Conservation (phyloP, 2,329 filamentous ascomycete genomes). For the Didymella exigua region DNA sequence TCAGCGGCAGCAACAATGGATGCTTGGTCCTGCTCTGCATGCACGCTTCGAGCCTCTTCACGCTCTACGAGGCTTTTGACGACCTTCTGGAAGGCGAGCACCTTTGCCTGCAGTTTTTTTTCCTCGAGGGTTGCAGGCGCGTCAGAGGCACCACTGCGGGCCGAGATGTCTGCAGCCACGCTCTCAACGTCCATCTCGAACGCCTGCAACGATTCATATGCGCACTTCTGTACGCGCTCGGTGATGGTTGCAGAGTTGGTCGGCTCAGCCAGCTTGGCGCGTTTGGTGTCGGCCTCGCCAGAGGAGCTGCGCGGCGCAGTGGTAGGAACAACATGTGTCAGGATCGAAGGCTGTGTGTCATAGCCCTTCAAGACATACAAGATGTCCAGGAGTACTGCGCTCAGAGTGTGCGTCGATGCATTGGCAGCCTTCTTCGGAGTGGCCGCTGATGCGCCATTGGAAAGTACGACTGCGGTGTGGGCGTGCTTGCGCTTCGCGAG, state of each 20-base stretch:
- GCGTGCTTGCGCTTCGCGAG: conserved; percentile 55
- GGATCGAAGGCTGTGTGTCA: conserved; percentile 55
- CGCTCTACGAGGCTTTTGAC: conserved; percentile 36
- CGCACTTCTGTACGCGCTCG: conserved; percentile 44
- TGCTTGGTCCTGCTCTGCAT: conserved; percentile 6
- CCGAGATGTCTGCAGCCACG: conserved; percentile 48
- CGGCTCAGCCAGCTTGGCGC: conserved; percentile 50
- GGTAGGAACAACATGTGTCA: conserved; percentile 46
- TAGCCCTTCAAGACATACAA: conserved; percentile 50
- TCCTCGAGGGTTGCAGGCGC: conserved; percentile 46
- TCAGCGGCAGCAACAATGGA: conserved; percentile 17
- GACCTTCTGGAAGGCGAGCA: conserved; percentile 44
- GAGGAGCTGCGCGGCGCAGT: conserved; percentile 39
- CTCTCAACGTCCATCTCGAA: conserved; percentile 51
- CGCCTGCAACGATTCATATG: conserved; percentile 51
- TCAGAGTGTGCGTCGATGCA: conserved; percentile 34
- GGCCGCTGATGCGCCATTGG: conserved; percentile 38
- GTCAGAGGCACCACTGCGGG: conserved; percentile 36
- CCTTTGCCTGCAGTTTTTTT: conserved; percentile 35
- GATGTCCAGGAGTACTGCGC: conserved; percentile 48
- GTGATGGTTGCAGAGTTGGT: conserved; percentile 44
- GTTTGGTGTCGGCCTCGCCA: conserved; percentile 53
- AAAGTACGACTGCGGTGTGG: conserved; percentile 35
- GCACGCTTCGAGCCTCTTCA: conserved; percentile 34
- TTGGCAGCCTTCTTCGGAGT: conserved; percentile 23